Base-by-base conservation (phyloP, 2,329 filamentous ascomycete genomes). In the Myriosclerotinia curreyana region DNA sequence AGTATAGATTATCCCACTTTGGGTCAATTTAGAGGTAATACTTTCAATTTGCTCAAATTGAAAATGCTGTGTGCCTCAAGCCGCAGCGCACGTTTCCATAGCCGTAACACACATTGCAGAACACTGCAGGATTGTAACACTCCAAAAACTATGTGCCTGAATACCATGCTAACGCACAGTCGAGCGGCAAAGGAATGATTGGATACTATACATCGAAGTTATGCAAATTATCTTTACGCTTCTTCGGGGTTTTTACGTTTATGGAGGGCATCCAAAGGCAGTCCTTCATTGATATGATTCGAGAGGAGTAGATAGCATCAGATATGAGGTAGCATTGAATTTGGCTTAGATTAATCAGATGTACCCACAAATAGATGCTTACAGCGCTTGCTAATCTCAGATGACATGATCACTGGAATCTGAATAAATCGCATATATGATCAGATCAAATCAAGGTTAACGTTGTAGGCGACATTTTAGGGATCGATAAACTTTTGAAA, bases 181-280 rank as follows among this genome's bases (percentile, higher is more conserved):
- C 51, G 50, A 48, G 60, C 60, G 60, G 60, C 51, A 55, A 55
- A 48, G 17, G 40, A 40, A 48, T 56, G 51, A 56, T 62, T 62
- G 60, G 60, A 28, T 36, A 34, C 3, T 20, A 14, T 17, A 44
- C 25, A 34, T 54, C 15, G 28, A 36, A 36, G 40, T 46, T 54
- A 38, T 40, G 25, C 31, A 25, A 54, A 11, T 38, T 36, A 44
- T 48, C 50, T 55, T 34, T n/a, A 40, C 20, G 11, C 15, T 36
- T 34, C 15, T 55, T 62, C 17, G 11, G 50, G 50, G 22, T 44
- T 20, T 44, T 62, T 44, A 55, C 22, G 9, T 28, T 55, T 38
- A 55, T 62, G 60, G 49, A 54, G 25, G 38, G 38, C 46, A 48
- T 62, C 38, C 38, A 22, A n/a, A 36, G 36, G 28, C 20, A 46